A percentile compares a stretch with the other conserved stretches of the same genome.
Evolutionary conservation across 148 eudicot species (phyloP).

Genomic region (Rhododendron ferrugineum): DNA sequence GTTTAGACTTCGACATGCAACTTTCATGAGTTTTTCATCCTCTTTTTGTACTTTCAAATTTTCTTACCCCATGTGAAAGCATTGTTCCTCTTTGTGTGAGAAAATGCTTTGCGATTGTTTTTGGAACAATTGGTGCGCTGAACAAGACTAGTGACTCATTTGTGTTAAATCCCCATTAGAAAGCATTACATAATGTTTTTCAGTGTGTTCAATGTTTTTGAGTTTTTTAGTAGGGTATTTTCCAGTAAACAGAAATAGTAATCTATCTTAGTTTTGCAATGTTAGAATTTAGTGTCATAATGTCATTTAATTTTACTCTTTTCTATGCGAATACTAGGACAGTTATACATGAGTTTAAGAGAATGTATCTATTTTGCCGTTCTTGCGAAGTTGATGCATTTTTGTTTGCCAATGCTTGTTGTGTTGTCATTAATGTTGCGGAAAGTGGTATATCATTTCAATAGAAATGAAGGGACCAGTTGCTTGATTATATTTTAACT

Average conservation of each 20-base stretch:
- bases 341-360: not conserved
- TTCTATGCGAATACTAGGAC: not conserved
- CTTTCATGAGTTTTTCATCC: not conserved
- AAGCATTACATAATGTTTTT: not conserved
- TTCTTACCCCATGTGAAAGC: not conserved
- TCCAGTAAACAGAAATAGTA: not conserved
- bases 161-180: not conserved
- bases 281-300: not conserved
- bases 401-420: slow-evolving; percentile 42
- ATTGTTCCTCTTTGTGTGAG: not conserved
- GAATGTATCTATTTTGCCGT: not conserved
- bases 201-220: not conserved
- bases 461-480: slow-evolving; percentile 73
- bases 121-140: not conserved
- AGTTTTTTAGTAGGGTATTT: not conserved
- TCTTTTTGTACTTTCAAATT: not conserved
- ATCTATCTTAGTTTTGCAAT: not conserved
- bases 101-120: not conserved
- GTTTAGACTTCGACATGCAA: not conserved
- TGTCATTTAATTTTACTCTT: not conserved
- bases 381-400: slow-evolving; percentile 6
- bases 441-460: slow-evolving; percentile 91
- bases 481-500: slow-evolving; percentile 87
- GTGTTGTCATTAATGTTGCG: slow-evolving; percentile 83
- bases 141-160: no score